Conservation (phyloP, 2,329 filamentous ascomycete genomes). For the Penicillium sp. region DNA sequence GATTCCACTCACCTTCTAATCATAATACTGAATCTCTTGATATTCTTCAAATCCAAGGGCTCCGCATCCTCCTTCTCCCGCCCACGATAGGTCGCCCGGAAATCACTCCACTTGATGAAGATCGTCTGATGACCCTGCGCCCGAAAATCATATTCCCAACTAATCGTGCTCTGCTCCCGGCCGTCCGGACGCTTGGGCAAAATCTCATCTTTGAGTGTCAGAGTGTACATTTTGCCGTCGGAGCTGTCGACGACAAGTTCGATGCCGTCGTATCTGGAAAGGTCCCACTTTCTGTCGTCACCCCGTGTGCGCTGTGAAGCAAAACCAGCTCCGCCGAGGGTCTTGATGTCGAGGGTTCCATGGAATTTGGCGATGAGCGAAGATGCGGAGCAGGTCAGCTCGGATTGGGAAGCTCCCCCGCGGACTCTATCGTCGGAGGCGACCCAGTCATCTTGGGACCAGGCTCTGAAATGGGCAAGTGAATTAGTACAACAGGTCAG, state of each 20-base stretch:
- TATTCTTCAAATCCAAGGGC: conserved; percentile 52
- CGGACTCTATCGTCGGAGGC: conserved; percentile 71
- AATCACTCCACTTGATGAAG: conserved; percentile 57
- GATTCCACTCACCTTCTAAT: conserved; percentile 60
- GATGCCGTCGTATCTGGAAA: conserved; percentile 58
- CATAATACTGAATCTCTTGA: conserved; percentile 70
- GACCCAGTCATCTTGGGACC: conserved; percentile 51
- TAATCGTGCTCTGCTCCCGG: conserved; percentile 64
- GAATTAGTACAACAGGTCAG: neutral
- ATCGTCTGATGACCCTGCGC: conserved; percentile 35
- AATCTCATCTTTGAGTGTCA: conserved; percentile 67
- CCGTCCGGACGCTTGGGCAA: conserved; percentile 52
- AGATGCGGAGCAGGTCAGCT: conserved; percentile 36
- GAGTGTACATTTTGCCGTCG: conserved; percentile 64
- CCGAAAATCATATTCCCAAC: conserved; percentile 67
- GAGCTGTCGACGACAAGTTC: conserved; percentile 44
- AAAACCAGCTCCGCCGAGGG: conserved; percentile 75
- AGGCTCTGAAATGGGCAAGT: conserved; percentile 6
- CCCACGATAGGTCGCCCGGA: conserved; percentile 70
- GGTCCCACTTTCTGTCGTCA: conserved; percentile 56
- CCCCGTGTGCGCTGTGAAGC: conserved; percentile 65
- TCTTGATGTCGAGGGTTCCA: conserved; percentile 65
- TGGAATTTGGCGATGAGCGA: conserved; percentile 50
- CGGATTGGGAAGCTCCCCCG: conserved; percentile 60
- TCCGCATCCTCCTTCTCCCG: conserved; percentile 53